Evolutionary conservation across 768 basidiomycete species (phyloP).

Genomic region (Lyophyllum shimeji): DNA sequence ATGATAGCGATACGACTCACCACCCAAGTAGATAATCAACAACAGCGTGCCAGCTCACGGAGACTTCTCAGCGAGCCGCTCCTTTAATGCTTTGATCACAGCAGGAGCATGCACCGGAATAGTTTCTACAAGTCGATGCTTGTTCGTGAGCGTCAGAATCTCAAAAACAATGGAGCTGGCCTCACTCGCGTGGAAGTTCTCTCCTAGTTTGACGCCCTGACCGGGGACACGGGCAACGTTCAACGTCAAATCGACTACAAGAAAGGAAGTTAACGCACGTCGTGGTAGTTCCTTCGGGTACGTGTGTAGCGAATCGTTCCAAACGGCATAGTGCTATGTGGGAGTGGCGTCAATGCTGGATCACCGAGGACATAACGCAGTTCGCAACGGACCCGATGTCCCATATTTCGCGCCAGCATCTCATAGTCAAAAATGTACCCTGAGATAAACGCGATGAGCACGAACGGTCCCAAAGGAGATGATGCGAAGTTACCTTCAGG

Average conservation of each 20-base stretch:
- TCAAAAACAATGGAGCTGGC: background rate
- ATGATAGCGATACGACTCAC: constrained; percentile 2
- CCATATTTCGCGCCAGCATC: constrained; percentile 40
- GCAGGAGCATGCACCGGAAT: constrained; percentile 66
- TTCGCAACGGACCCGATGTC: constrained; percentile 32
- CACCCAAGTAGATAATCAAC: background rate
- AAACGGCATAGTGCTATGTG: constrained; percentile 55
- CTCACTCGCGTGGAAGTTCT: constrained; percentile 23
- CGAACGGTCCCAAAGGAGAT: constrained; percentile 14
- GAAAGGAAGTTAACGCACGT: constrained; percentile 20
- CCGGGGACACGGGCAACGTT: background rate
- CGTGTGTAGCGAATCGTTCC: constrained; percentile 59
- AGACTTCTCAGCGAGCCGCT: constrained; percentile 34
- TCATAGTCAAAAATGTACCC: constrained; percentile 41
- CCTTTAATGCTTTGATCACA: constrained; percentile 58
- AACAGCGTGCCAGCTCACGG: background rate
- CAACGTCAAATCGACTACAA: background rate
- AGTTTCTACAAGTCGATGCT: constrained; percentile 16
- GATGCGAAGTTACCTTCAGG: constrained; percentile 41
- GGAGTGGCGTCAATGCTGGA: background rate
- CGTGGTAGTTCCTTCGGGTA: constrained; percentile 30
- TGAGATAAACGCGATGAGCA: constrained; percentile 12
- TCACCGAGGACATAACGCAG: background rate
- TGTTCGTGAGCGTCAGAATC: background rate
- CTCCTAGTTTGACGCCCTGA: constrained; percentile 19